Percentiles rank a stretch among this genome's conserved stretches.
Conservation (phyloP, 805 yeast genomes). For the Debaryomyces maramus region DNA sequence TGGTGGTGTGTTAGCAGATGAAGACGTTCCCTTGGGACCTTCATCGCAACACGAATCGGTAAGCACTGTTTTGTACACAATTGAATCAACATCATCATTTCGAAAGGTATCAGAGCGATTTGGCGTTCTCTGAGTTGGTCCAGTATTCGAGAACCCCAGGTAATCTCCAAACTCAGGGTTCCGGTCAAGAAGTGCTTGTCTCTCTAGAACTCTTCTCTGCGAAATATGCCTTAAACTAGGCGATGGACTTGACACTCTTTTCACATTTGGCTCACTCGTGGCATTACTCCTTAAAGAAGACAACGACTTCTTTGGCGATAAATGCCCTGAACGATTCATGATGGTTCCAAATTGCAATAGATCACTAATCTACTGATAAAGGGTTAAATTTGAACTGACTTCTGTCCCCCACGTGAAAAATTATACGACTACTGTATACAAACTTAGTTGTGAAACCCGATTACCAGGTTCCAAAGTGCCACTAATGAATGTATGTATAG, state of each 20-base stretch:
- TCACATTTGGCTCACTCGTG: slow-evolving; percentile 4
- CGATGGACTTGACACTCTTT: slow-evolving; percentile 19
- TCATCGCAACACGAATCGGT: not conserved
- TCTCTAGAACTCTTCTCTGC: slow-evolving; percentile 17
- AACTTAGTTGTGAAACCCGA: no score
- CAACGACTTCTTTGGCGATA: not conserved
- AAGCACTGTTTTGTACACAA: not conserved
- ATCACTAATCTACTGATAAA: no score
- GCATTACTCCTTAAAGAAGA: not conserved
- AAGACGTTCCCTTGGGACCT: not conserved
- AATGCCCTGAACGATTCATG: slow-evolving; percentile 1
- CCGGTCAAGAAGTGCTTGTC: slow-evolving; percentile 4
- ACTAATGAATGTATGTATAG: no score
- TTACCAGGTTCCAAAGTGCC: no score
- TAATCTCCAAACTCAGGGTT: not conserved
- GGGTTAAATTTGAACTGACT: no score
- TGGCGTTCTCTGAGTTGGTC: not conserved
- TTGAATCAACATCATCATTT: not conserved
- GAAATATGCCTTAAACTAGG: slow-evolving; percentile 28
- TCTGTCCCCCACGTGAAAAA: not conserved
- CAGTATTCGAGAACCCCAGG: not conserved
- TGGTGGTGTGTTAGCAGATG: not conserved
- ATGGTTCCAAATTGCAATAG: no score
- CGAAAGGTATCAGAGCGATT: not conserved
- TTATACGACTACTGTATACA: slow-evolving; percentile 1